A percentile compares a stretch with the other conserved stretches of the same genome.
Evolutionary conservation across 108 stramenopile genomes (phyloP).

Genomic region (Cyclotella choctawhatcheeana): DNA sequence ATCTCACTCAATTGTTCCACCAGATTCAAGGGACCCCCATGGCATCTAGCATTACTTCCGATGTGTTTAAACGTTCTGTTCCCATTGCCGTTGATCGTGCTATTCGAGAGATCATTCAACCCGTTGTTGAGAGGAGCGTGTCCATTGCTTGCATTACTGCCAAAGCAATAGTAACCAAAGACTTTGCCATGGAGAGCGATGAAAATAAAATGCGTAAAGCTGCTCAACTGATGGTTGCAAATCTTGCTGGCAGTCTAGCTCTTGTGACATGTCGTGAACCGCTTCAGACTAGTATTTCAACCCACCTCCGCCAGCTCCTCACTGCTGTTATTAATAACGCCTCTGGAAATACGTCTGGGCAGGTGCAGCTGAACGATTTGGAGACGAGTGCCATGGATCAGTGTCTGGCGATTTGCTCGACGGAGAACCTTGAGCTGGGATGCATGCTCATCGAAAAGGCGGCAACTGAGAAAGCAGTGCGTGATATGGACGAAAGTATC

Average conservation of each 20-base stretch:
- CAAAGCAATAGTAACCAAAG: slow-evolving; percentile 97
- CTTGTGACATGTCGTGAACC: slow-evolving; percentile 98
- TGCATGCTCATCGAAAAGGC: slow-evolving; percentile 99
- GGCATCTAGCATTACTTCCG: slow-evolving; percentile 59
- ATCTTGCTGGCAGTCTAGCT: slow-evolving; percentile 97
- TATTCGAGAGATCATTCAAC: slow-evolving; percentile 98
- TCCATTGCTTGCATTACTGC: slow-evolving; percentile 99
- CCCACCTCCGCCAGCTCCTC: slow-evolving; percentile 93
- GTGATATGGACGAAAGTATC: slow-evolving; percentile 94
- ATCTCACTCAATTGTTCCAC: slow-evolving; percentile 81
- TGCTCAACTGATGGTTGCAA: slow-evolving; percentile 97
- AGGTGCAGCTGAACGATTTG: slow-evolving; percentile 67
- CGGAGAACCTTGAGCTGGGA: slow-evolving; percentile 97
- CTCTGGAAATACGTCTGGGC: slow-evolving; percentile 22
- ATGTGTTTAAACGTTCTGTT: slow-evolving; percentile 87
- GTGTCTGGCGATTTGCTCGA: slow-evolving; percentile 92
- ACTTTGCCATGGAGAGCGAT: slow-evolving; percentile 98
- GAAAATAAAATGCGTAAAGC: slow-evolving; percentile 96
- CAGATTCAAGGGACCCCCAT: slow-evolving; percentile 67
- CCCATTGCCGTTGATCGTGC: slow-evolving; percentile 96
- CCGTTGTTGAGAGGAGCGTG: slow-evolving; percentile 97
- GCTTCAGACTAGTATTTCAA: slow-evolving; percentile 92
- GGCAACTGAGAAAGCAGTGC: slow-evolving; percentile 97
- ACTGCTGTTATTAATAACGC: slow-evolving; percentile 38
- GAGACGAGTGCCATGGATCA: slow-evolving; percentile 88